A percentile compares a stretch with the other conserved stretches of the same genome.
phyloP scores from a whole-genome alignment of 768 basidiomycete genomes.

The Rhizopogon salebrosus region DNA sequence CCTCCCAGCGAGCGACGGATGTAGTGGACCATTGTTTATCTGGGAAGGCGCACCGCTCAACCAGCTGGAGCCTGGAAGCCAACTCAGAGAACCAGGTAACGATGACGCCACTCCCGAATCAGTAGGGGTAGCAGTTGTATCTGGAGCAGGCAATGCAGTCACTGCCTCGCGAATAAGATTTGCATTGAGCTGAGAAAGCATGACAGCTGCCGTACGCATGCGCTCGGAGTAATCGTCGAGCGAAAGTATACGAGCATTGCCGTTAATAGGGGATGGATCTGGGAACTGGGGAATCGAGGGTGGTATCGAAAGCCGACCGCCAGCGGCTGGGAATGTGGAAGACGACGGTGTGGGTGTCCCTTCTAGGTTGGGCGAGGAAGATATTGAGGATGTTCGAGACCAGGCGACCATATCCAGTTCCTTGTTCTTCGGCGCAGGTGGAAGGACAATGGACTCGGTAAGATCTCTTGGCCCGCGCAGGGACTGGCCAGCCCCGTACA shows the following conservation, averaged over 20 bases:
- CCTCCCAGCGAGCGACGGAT: conserved; percentile 26
- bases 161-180: conserved; percentile 58
- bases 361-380: conserved; percentile 42
- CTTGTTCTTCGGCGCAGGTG: conserved; percentile 79
- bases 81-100: conserved; percentile 33
- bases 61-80: conserved; percentile 56
- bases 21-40: conserved; percentile 21
- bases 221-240: conserved; percentile 97
- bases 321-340: neutral
- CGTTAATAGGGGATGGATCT: conserved; percentile 4
- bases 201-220: conserved; percentile 97
- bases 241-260: conserved; percentile 40
- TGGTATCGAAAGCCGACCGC: conserved; percentile 4
- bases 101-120: conserved; percentile 11
- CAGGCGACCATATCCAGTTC: conserved; percentile 84
- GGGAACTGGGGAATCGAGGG: neutral
- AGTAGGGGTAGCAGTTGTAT: conserved; percentile 2
- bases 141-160: conserved; percentile 16
- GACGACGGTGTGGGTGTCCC: conserved; percentile 24
- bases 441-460: conserved; percentile 79
- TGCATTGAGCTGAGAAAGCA: conserved; percentile 95
- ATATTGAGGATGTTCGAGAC: conserved; percentile 51
- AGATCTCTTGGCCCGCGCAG: conserved; percentile 74
- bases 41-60: conserved; percentile 23
- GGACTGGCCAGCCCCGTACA: conserved; percentile 78